A percentile compares a stretch with the other conserved stretches of the same genome.
Conservation (phyloP, 2,329 filamentous ascomycete species). For the Nemania sp. region DNA sequence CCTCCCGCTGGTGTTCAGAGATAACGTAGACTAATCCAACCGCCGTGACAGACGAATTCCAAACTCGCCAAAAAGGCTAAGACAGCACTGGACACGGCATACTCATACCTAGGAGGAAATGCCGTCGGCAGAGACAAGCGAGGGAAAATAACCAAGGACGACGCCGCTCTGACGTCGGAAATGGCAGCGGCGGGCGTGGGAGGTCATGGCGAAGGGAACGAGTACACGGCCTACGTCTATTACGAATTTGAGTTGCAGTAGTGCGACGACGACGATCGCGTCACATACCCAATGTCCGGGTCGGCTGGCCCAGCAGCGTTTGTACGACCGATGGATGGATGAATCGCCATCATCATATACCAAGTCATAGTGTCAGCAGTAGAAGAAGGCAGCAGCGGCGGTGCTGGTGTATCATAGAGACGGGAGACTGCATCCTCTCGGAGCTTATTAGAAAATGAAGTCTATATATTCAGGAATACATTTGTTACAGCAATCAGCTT, state of each 20-base stretch:
- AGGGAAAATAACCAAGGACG: slow-evolving; percentile 87
- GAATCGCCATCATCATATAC: slow-evolving; percentile 13
- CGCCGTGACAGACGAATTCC: slow-evolving; percentile 66
- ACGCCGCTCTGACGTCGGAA: slow-evolving; percentile 75
- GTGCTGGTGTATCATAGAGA: slow-evolving; percentile 5
- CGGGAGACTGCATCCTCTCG: background rate
- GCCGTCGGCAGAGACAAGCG: slow-evolving; percentile 94
- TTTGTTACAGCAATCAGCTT: slow-evolving; percentile 4
- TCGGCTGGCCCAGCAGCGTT: slow-evolving; percentile 9
- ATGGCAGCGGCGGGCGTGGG: slow-evolving; percentile 74
- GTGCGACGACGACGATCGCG: background rate
- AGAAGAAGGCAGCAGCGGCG: too few relatives aligned
- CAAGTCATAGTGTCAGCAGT: slow-evolving; percentile 8
- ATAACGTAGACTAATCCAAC: slow-evolving; percentile 1
- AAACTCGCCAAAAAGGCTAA: slow-evolving; percentile 82
- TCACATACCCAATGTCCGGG: background rate
- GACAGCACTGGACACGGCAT: slow-evolving; percentile 76
- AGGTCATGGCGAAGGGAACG: slow-evolving; percentile 65
- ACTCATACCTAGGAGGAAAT: slow-evolving; percentile 92
- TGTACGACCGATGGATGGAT: slow-evolving; percentile 10
- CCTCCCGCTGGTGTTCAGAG: background rate
- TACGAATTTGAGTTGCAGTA: slow-evolving; percentile 86
- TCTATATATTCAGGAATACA: slow-evolving; percentile 12
- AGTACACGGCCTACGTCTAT: slow-evolving; percentile 96
- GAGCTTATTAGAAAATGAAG: slow-evolving; percentile 9